Base-by-base conservation (phyloP, 306 rosid species). In the Styphnolobium japonicum region DNA sequence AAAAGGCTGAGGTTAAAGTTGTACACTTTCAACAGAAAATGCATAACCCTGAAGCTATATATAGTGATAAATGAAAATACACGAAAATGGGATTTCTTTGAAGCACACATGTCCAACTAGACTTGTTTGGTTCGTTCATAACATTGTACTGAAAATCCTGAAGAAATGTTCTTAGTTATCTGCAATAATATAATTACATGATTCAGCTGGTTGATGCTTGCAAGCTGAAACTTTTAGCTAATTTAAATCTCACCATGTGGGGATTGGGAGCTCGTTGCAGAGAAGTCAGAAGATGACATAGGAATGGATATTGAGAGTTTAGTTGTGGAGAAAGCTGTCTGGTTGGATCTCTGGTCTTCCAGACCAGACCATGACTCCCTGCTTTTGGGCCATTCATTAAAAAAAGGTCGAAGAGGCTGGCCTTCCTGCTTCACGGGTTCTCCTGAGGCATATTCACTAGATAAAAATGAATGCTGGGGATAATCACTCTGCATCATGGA, bases 271-370 rank as follows among this genome's bases (percentile, higher is more conserved):
- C 71, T 83, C 4, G 72, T 36, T 15, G 73, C 72, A 37, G 86
- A 83, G 83, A 83, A 78, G 51, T 78, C 80, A 3, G 86, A 83
- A 46, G 86, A 81, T 55, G 85, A 83, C 86, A 78, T 72, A 9
- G 86, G 86, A 57, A 83, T 78, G 51, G 86, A 78, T 27, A 83
- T 83, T 46, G 86, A 83, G 39, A 83, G 86, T 48, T 73, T 83
- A 65, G 86, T 83, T 56, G 86, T 78, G 45, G 84, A 84, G 65
- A 74, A 62, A 19, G 87, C 78, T 67, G 67, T 69, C 49, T 75
- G 84, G 65, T 75, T 75, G 67, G 87, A 84, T 79, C 78, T 75
- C 56, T 79, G 84, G 5, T 84, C 80, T 42, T 78, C 83, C 48
- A 72, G 29, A 45, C 83, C 77, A 19, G 80, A 78, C 86, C 86